Percentiles rank a stretch among this genome's conserved stretches.
Evolutionary conservation across 2,329 filamentous ascomycete species (phyloP).

Genomic region (Xylariaceae sp.): DNA sequence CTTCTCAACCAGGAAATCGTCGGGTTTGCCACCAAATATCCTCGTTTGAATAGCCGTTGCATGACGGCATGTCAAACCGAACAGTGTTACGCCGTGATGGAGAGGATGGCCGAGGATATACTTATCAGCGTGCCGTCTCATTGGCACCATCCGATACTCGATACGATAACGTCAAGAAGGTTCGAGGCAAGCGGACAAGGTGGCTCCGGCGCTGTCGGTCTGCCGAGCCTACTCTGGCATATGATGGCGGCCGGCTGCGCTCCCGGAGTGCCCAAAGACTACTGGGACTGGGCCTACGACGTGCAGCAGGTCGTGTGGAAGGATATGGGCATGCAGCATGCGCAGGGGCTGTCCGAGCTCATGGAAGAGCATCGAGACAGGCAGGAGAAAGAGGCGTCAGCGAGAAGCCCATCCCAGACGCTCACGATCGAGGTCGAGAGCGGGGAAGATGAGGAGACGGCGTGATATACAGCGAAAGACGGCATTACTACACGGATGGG

Average conservation of each 20-base stretch:
- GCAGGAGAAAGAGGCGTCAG: conserved; percentile 13
- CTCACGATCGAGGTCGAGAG: conserved; percentile 13
- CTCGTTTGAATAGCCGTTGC: conserved; percentile 28
- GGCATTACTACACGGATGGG: not conserved
- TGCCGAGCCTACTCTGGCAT: conserved; percentile 42
- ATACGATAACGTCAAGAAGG: conserved; percentile 26
- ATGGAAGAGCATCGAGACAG: conserved; percentile 27
- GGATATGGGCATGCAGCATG: conserved; percentile 45
- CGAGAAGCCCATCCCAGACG: not conserved
- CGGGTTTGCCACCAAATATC: conserved; percentile 29
- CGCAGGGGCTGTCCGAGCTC: conserved; percentile 34
- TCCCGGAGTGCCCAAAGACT: conserved; percentile 33
- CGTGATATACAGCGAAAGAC: not conserved
- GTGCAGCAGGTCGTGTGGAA: conserved; percentile 42
- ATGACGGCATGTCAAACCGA: conserved; percentile 23
- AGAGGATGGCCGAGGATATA: conserved; percentile 33
- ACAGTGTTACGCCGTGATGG: conserved; percentile 27
- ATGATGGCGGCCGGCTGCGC: conserved; percentile 40
- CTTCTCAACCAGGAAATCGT: conserved; percentile 44
- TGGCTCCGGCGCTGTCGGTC: conserved; percentile 39
- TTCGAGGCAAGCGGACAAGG: conserved; percentile 30
- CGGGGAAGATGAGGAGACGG: not conserved
- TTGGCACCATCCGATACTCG: conserved; percentile 42
- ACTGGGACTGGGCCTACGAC: conserved; percentile 37
- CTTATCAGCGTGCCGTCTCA: conserved; percentile 41